phyloP scores from a whole-genome alignment of 305 asterid species.

The Ilex paraguariensis region DNA sequence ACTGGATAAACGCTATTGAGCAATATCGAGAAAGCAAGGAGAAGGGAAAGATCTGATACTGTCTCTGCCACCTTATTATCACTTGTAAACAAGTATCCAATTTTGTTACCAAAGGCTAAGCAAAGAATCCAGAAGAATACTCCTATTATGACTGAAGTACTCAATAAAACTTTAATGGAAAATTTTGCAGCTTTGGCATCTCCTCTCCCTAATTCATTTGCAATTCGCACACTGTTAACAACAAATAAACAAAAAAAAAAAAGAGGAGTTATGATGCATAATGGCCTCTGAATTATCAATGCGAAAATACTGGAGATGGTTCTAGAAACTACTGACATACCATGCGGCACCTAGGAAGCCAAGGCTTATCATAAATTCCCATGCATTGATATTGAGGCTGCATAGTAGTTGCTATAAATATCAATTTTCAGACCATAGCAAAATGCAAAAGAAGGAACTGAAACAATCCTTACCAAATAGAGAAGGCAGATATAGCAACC shows the following conservation, averaged over 20 bases:
- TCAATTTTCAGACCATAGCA: neutral
- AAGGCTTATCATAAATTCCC: constrained; percentile 57
- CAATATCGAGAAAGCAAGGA: constrained; percentile 51
- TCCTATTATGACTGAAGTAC: constrained; percentile 41
- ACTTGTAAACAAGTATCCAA: constrained; percentile 34
- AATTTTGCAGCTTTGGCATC: constrained; percentile 47
- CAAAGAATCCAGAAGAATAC: constrained; percentile 34
- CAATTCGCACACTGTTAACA: constrained; percentile 42
- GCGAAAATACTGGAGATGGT: too few relatives aligned
- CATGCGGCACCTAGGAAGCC: constrained; percentile 66
- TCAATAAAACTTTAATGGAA: constrained; percentile 40
- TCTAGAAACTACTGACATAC: constrained; percentile 18
- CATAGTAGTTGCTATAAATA: constrained; percentile 5
- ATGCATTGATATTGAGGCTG: constrained; percentile 54
- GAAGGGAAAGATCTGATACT: constrained; percentile 59
- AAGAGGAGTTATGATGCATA: neutral
- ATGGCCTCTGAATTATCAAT: too few relatives aligned
- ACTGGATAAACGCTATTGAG: constrained; percentile 53
- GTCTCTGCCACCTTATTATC: constrained; percentile 28
- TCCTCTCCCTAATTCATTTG: constrained; percentile 69
- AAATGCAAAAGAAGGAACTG: neutral
- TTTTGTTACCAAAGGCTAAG: constrained; percentile 36
- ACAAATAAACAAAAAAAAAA: neutral
- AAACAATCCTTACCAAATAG: constrained; percentile 45
- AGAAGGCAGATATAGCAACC: constrained; percentile 66